A percentile compares a stretch with the other conserved stretches of the same genome.
These are phyloP conservation scores for Clitocybe nebularis DNA, from an alignment of 1,284 basidiomycete genomes.

Conservation along the genomic window DNA sequence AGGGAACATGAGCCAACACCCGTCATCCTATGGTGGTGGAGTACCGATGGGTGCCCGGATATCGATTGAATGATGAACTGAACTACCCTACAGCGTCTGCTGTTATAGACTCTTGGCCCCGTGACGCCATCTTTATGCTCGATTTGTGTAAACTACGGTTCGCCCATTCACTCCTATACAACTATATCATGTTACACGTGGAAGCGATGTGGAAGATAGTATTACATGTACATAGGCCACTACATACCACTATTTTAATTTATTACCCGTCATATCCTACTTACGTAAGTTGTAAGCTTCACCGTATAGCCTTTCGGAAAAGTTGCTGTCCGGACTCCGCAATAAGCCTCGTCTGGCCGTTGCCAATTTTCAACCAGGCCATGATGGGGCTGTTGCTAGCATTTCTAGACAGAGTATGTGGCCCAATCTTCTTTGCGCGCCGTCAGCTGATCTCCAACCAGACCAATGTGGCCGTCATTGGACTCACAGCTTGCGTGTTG, in stretches of 20 bases:
- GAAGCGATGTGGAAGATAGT: too few species aligned
- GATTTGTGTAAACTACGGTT: too few species aligned
- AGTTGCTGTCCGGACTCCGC: too few species aligned
- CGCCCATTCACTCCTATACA: not conserved
- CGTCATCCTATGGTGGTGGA: conserved; percentile 35
- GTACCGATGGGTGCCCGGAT: conserved; percentile 39
- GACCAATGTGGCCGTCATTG: conserved; percentile 51
- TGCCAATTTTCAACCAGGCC: too few species aligned
- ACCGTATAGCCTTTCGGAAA: too few species aligned
- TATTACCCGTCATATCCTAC: too few species aligned
- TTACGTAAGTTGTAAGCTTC: too few species aligned
- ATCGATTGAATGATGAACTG: conserved; percentile 47
- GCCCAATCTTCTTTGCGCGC: not conserved
- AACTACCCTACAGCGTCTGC: too few species aligned
- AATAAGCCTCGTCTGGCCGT: too few species aligned
- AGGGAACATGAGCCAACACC: conserved; percentile 43
- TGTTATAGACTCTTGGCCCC: too few species aligned
- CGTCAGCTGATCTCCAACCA: conserved; percentile 14
- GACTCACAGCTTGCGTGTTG: conserved; percentile 50
- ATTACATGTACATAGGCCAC: too few species aligned
- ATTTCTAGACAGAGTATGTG: conserved; percentile 30
- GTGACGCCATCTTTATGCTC: too few species aligned
- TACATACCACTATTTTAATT: conserved; percentile 1
- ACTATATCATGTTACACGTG: not conserved
- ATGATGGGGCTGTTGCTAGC: conserved; percentile 25